Conservation (phyloP, 1,284 basidiomycete species). For the Fomitopsis palustris region DNA sequence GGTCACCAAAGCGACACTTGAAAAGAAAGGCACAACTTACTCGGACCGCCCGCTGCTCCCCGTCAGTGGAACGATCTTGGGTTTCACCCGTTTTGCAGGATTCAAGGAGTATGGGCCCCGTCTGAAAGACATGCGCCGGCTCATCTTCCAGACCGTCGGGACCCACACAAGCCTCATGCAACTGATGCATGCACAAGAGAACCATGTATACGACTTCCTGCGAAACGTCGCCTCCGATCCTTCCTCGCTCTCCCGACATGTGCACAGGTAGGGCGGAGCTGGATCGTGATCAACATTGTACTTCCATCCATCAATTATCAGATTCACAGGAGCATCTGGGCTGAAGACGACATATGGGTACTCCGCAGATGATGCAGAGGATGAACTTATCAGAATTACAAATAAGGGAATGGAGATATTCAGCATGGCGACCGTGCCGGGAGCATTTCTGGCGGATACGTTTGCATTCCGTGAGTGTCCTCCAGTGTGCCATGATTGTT, state of each 20-base stretch:
- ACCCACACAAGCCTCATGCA: constrained; percentile 22
- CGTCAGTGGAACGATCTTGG: constrained; percentile 48
- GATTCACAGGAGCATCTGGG: constrained; percentile 30
- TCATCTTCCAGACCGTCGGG: constrained; percentile 25
- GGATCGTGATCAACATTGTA: not conserved
- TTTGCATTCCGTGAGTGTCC: constrained; percentile 25
- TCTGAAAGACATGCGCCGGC: constrained; percentile 56
- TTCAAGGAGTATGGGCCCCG: constrained; percentile 59
- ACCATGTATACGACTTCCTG: constrained; percentile 21
- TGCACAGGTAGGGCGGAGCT: constrained; percentile 19
- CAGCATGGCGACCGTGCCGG: constrained; percentile 21
- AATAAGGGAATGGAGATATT: constrained; percentile 29
- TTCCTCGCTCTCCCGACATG: constrained; percentile 15
- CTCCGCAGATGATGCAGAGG: constrained; percentile 26
- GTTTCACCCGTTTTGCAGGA: constrained; percentile 62
- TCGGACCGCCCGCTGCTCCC: constrained; percentile 55
- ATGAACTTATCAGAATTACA: constrained; percentile 28
- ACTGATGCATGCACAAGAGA: constrained; percentile 22
- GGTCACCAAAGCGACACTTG: constrained; percentile 55
- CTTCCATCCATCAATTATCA: constrained; percentile 11
- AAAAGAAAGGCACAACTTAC: constrained; percentile 64
- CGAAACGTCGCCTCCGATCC: constrained; percentile 17
- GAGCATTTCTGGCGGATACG: constrained; percentile 30
- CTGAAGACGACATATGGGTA: constrained; percentile 35
- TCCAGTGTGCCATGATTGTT: too few species aligned